phyloP scores from a whole-genome alignment of 495 filamentous ascomycete species.

The Entonaema liquescens region DNA sequence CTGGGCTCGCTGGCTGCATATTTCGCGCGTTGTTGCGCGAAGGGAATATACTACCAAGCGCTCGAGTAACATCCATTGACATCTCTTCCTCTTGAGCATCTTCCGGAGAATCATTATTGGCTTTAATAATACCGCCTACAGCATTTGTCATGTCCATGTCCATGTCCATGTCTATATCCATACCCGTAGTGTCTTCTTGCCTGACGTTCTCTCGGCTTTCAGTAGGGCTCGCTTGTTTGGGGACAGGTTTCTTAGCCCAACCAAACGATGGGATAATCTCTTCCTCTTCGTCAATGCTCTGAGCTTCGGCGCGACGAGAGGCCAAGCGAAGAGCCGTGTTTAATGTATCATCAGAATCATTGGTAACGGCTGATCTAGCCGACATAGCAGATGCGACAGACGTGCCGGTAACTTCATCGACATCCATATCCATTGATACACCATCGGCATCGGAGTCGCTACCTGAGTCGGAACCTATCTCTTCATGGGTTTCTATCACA shows the following conservation, averaged over 20 bases:
- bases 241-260: constrained; percentile 52
- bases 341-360: constrained; percentile 71
- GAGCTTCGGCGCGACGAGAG: constrained; percentile 73
- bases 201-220: constrained; percentile 32
- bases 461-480: constrained; percentile 61
- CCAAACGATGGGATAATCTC: constrained; percentile 76
- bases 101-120: constrained; percentile 34
- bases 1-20: constrained; percentile 37
- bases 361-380: constrained; percentile 57
- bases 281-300: constrained; percentile 78
- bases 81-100: constrained; percentile 65
- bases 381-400: constrained; percentile 68
- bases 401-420: constrained; percentile 73
- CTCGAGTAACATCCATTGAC: constrained; percentile 86
- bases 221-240: constrained; percentile 16
- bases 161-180: constrained; percentile 55
- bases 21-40: constrained; percentile 45
- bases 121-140: constrained; percentile 64
- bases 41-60: constrained; percentile 82
- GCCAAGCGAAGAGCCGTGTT: constrained; percentile 82
- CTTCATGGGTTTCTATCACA: constrained; percentile 61
- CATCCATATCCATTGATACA: constrained; percentile 76
- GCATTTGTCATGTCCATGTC: constrained; percentile 64
- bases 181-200: constrained; percentile 44
- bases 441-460: constrained; percentile 72